These are phyloP conservation scores for Thalia dealbata DNA, from an alignment of 176 grass and related monocot genomes.

Conservation along the genomic window DNA sequence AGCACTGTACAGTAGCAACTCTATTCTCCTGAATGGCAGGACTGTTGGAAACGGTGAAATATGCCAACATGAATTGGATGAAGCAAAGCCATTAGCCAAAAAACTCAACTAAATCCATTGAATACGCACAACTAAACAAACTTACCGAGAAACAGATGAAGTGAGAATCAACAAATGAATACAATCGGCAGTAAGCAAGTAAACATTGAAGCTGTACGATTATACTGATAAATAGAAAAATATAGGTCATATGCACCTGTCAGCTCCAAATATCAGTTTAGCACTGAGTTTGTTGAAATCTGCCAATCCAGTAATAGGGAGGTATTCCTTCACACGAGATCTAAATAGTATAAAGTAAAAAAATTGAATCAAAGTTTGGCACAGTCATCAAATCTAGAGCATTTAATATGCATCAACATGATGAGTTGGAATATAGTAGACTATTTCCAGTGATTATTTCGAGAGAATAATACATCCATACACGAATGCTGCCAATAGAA, in stretches of 20 bases:
- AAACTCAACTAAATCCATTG: neutral
- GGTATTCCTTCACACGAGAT: conserved; percentile 75
- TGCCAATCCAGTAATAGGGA: conserved; percentile 86
- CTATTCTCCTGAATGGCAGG: conserved; percentile 83
- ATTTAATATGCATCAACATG: neutral
- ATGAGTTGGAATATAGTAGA: too few species aligned
- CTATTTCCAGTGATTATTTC: neutral
- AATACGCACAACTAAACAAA: too few species aligned
- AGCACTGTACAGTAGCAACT: conserved; percentile 72
- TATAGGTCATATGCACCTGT: conserved; percentile 47
- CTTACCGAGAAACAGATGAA: too few species aligned
- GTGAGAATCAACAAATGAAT: too few species aligned
- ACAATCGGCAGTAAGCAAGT: too few species aligned
- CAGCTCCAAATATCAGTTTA: conserved; percentile 87
- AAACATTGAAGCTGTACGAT: too few species aligned
- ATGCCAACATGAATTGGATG: neutral
- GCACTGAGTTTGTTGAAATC: conserved; percentile 97
- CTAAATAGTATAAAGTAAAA: conserved; percentile 28
- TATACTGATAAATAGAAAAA: neutral
- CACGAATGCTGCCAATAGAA: too few species aligned
- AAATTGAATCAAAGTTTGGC: conserved; percentile 5
- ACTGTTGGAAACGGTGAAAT: conserved; percentile 24
- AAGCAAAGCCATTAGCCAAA: neutral
- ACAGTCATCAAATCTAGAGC: conserved; percentile 11
- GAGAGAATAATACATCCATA: neutral